Evolutionary conservation across 2,329 filamentous ascomycete species (phyloP), one percentile per base, ranked within the genome.

Genomic region (Fusarium sacchari): DNA sequence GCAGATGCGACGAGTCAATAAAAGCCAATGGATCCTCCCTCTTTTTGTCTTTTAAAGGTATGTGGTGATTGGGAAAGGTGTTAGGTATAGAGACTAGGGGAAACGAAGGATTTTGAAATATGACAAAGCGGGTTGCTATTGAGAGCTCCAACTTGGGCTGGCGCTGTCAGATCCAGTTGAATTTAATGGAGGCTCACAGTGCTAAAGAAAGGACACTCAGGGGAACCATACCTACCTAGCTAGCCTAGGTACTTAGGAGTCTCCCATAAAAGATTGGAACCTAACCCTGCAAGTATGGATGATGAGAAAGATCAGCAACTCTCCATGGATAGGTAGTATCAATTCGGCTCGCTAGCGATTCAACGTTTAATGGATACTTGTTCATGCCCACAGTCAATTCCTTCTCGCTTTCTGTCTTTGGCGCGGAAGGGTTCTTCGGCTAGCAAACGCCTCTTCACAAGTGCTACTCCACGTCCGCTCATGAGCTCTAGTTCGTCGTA

Each of bases 171-270:
- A 64, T 65, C 60, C 26, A 57, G 43, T 40, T 52, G 59, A 53
- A 70, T 59, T 49, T 49, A 67, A 49, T 36, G 59, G 37, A 65
- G 36, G 60, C 43, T 61, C 71, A 69, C 71, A 74, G 71, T 74
- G 71, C 63, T 62, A 65, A 46, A 46, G 32, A 28, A 32, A 36
- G 37, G 18, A 53, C 37, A 39, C 36, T 69, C 64, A 69, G 58
- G 66, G 66, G 68, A 57, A 56, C 30, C 13, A 17, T 32, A 32
- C n/a, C n/a, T n/a, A n/a, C n/a, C n/a, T n/a, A n/a, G n/a, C n/a
- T n/a, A n/a, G n/a, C n/a, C n/a, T n/a, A n/a, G n/a, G n/a, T n/a
- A n/a, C 22, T 32, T 40, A 64, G 44, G 42, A 55, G 39, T 61
- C 55, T 55, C n/a, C 32, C 30, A 36, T 67, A 24, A 36, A 22